These are phyloP conservation scores for Quercus agrifolia DNA, from an alignment of 306 rosid species.

Conservation along the genomic window DNA sequence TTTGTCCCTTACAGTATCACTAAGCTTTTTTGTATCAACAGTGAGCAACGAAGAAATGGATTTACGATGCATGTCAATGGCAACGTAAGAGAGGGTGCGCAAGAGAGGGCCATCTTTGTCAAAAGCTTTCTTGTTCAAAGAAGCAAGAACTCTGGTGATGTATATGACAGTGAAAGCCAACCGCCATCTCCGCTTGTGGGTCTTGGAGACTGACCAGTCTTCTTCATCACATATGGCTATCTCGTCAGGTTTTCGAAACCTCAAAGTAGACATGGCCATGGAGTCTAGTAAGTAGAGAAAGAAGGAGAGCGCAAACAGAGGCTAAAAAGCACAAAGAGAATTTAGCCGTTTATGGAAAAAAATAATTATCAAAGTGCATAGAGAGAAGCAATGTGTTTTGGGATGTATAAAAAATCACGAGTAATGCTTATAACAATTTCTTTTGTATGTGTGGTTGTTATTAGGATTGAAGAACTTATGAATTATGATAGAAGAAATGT, in stretches of 20 bases:
- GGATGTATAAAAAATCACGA: no score
- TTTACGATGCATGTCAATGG: not conserved
- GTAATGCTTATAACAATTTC: no score
- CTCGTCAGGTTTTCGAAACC: not conserved
- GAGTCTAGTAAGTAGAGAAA: not conserved
- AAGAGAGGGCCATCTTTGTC: not conserved
- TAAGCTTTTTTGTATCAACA: not conserved
- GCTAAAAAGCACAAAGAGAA: no score
- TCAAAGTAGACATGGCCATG: not conserved
- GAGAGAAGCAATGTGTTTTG: no score
- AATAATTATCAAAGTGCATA: no score
- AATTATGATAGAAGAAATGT: no score
- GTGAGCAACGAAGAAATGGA: not conserved
- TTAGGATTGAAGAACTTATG: no score
- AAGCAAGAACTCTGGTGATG: constrained; percentile 16
- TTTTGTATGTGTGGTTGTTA: no score
- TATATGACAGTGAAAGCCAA: constrained; percentile 16
- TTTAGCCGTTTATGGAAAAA: no score
- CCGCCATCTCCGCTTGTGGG: constrained; percentile 16
- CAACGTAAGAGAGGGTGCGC: constrained; percentile 10
- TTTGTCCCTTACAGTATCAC: constrained; percentile 16
- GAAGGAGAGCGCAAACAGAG: no score
- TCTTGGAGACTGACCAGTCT: not conserved
- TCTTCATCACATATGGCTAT: not conserved
- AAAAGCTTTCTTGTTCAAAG: not conserved